phyloP scores from a whole-genome alignment of 768 basidiomycete genomes.

The Boletus vermiculosoides region DNA sequence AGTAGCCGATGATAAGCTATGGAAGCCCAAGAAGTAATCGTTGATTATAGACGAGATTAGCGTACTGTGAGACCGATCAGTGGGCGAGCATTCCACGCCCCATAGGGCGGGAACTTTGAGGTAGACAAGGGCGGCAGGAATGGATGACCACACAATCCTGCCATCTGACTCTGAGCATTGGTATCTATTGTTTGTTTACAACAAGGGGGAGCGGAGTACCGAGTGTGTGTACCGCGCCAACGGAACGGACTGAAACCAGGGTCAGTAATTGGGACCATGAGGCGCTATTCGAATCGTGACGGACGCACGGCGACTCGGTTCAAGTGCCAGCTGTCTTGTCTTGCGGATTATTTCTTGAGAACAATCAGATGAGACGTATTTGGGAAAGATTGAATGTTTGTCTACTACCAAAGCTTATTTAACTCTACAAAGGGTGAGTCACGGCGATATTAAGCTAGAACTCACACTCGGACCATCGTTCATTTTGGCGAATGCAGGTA shows the following conservation, averaged over 20 bases:
- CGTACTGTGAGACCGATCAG: slow-evolving; percentile 25
- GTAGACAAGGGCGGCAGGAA: background rate
- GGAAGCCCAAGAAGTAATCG: slow-evolving; percentile 17
- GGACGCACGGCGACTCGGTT: background rate
- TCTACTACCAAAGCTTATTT: background rate
- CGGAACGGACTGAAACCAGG: slow-evolving; percentile 19
- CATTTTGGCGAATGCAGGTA: background rate
- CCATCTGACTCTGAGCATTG: slow-evolving; percentile 1
- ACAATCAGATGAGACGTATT: slow-evolving; percentile 6
- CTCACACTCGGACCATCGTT: slow-evolving; percentile 8
- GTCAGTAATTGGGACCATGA: background rate
- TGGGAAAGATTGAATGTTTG: background rate
- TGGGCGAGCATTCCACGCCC: slow-evolving; percentile 2
- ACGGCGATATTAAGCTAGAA: slow-evolving; percentile 10
- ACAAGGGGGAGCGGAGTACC: slow-evolving; percentile 2
- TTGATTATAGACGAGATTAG: slow-evolving; percentile 23
- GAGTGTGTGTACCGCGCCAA: background rate
- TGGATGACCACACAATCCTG: background rate
- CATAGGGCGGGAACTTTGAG: background rate
- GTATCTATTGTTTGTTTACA: background rate
- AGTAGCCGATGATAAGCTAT: slow-evolving; percentile 16
- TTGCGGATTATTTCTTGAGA: slow-evolving; percentile 2
- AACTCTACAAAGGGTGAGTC: slow-evolving; percentile 18
- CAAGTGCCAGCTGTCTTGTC: background rate
- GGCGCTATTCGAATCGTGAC: background rate